These are phyloP conservation scores for Thymus quinquecostatus DNA, from an alignment of 257 asterid species.

Conservation along the genomic window DNA sequence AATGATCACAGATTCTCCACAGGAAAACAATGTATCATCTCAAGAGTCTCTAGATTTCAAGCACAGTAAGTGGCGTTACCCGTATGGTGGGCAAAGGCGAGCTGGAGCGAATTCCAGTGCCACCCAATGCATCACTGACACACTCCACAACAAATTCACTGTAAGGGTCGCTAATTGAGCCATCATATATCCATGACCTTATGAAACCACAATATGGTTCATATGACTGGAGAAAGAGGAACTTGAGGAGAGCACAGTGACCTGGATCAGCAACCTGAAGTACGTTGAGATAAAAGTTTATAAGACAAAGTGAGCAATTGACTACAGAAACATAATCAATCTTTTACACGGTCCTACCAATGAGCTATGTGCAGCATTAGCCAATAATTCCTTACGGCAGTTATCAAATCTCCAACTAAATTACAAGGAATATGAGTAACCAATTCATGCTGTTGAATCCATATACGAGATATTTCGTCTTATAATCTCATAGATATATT, in stretches of 20 bases:
- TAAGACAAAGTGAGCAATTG: slow-evolving; percentile 27
- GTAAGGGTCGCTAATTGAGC: slow-evolving; percentile 76
- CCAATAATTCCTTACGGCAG: slow-evolving; percentile 11
- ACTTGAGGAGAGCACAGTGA: slow-evolving; percentile 78
- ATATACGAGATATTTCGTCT: slow-evolving; percentile 2
- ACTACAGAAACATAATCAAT: slow-evolving; percentile 14
- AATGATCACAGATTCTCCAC: slow-evolving; percentile 34
- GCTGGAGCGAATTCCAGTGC: slow-evolving; percentile 43
- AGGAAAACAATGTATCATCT: slow-evolving; percentile 32
- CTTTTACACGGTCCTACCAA: slow-evolving; percentile 11
- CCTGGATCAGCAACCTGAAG: slow-evolving; percentile 87
- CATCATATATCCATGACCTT: slow-evolving; percentile 95
- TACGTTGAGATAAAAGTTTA: slow-evolving; percentile 26
- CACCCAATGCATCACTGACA: slow-evolving; percentile 40
- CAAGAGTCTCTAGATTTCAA: slow-evolving; percentile 31
- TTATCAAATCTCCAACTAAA: slow-evolving; percentile 19
- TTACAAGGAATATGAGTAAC: slow-evolving; percentile 19
- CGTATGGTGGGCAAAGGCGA: slow-evolving; percentile 64
- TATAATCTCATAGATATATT: slow-evolving; percentile 1
- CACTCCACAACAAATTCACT: slow-evolving; percentile 80
- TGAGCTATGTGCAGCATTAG: slow-evolving; percentile 20
- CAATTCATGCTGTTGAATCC: slow-evolving; percentile 25
- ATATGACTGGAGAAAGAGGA: slow-evolving; percentile 78
- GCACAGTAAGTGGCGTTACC: slow-evolving; percentile 56
- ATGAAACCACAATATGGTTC: slow-evolving; percentile 89